Evolutionary conservation across 2,329 filamentous ascomycete genomes (phyloP).

Genomic region (Diaporthe sp.): DNA sequence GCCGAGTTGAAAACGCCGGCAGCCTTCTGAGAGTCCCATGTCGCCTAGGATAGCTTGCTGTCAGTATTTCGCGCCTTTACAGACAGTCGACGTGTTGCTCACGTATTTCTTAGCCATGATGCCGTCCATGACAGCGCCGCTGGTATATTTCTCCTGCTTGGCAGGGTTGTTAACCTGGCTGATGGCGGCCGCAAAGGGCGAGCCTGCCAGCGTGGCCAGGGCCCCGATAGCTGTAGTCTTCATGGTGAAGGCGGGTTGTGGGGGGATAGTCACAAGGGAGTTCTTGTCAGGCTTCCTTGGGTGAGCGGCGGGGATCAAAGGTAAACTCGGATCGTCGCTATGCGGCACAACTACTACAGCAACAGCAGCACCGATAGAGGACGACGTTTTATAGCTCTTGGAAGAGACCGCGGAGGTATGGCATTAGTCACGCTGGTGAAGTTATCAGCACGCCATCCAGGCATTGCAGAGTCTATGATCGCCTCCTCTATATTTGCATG

Average conservation of each 20-base stretch:
- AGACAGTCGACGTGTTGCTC: neutral
- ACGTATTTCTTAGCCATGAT: constrained; percentile 31
- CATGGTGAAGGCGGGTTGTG: constrained; percentile 12
- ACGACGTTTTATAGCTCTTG: neutral
- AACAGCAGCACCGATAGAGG: neutral
- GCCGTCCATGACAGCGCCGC: constrained; percentile 29
- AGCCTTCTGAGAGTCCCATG: constrained; percentile 17
- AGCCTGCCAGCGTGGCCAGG: constrained; percentile 26
- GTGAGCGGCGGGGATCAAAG: neutral
- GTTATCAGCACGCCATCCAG: constrained; percentile 8
- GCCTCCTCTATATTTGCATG: neutral
- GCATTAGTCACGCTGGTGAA: constrained; percentile 6
- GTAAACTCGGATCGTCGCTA: constrained; percentile 22
- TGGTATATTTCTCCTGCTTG: constrained; percentile 28
- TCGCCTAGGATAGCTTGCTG: neutral
- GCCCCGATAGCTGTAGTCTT: constrained; percentile 4
- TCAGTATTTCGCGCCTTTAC: neutral
- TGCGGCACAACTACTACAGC: neutral
- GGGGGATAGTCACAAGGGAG: neutral
- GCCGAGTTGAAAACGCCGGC: constrained; percentile 13
- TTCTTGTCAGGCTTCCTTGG: constrained; percentile 16
- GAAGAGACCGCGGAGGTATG: neutral
- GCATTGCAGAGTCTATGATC: constrained; percentile 15
- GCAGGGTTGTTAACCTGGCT: constrained; percentile 25
- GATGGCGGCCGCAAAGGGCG: constrained; percentile 24